Base-by-base conservation (phyloP, 129 eudicot species). In the Artemisia argyi region DNA sequence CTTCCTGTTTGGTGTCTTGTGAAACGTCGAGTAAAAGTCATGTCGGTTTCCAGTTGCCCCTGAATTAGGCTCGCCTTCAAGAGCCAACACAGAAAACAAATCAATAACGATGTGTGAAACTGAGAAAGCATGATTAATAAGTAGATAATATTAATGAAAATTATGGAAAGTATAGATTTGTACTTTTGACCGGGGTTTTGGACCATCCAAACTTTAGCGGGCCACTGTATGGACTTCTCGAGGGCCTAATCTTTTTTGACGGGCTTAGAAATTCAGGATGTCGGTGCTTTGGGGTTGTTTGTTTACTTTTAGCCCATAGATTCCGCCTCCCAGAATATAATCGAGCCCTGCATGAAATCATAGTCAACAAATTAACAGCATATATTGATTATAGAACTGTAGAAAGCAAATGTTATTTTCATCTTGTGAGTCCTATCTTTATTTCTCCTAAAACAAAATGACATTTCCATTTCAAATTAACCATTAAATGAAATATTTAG, bases 1-100 rank as follows among this genome's bases (percentile, higher is more conserved):
- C 90, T 87, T 89, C 65, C 88, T 78, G 74, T 83, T 71, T 15
- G 92, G 96, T 1, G 89, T 85, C 75, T 72, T 83, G 84, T 92
- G 98, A 61, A 76, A 92, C 7, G 88, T 89, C 9, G 96, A 92
- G 80, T 89, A 89, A 46, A 56, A 75, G 26, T 81, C 92, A 62
- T 32, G 60, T 56, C 70, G 77, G 35, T 30, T 73, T 68, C 67
- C 76, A 10, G 55, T 19, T 24, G 73, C 32, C 63, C 71, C 61
- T 39, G 71, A 39, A 22, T 71, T 24, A 16, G 51, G 39, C 47
- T 72, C 54, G 39, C 89, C 94, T 85, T 76, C 65, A 66, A 71
- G 9, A 48, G 39, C 32, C 58, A 66, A 54, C 57, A 44, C 19
- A 60, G 15, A 58, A 71, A 47, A 50, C 11, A 19, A 64, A 18